Evolutionary conservation across 2,329 filamentous ascomycete genomes (phyloP).

Genomic region (Colletotrichum liriopes): DNA sequence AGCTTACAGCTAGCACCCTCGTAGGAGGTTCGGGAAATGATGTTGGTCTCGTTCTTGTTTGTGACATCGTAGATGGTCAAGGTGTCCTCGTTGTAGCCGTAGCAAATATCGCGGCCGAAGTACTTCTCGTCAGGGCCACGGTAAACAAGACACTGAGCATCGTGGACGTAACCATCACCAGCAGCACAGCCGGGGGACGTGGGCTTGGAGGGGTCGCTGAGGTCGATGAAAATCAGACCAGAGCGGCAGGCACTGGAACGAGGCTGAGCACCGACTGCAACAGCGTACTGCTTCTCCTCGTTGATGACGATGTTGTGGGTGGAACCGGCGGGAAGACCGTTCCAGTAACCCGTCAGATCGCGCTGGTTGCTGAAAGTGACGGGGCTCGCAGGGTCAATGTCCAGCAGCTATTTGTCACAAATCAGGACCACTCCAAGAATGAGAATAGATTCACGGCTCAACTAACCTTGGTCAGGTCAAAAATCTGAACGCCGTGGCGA

Average conservation of each 20-base stretch:
- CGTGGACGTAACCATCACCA: conserved; percentile 66
- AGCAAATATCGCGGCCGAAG: conserved; percentile 64
- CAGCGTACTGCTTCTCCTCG: conserved; percentile 60
- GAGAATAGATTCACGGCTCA: conserved; percentile 45
- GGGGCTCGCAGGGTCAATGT: conserved; percentile 58
- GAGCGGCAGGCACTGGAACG: conserved; percentile 58
- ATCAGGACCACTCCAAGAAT: conserved; percentile 39
- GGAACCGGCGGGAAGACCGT: conserved; percentile 51
- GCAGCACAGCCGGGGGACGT: conserved; percentile 62
- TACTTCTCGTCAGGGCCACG: conserved; percentile 63
- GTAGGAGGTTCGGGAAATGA: conserved; percentile 69
- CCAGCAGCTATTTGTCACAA: conserved; percentile 54
- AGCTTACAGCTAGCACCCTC: conserved; percentile 57
- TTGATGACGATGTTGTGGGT: conserved; percentile 66
- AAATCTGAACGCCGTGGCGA: conserved; percentile 73
- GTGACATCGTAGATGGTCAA: conserved; percentile 67
- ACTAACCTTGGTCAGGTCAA: conserved; percentile 65
- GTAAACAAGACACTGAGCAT: conserved; percentile 66
- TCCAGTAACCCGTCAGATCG: conserved; percentile 54
- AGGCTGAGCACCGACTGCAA: conserved; percentile 58
- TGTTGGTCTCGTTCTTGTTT: conserved; percentile 60
- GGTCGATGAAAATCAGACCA: conserved; percentile 69
- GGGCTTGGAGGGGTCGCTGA: conserved; percentile 66
- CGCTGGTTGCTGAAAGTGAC: conserved; percentile 48
- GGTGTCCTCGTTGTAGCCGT: conserved; percentile 67